These are phyloP conservation scores for Actinomortierella wolfii DNA, from an alignment of 371 early-diverging fungal genomes.

Conservation along the genomic window DNA sequence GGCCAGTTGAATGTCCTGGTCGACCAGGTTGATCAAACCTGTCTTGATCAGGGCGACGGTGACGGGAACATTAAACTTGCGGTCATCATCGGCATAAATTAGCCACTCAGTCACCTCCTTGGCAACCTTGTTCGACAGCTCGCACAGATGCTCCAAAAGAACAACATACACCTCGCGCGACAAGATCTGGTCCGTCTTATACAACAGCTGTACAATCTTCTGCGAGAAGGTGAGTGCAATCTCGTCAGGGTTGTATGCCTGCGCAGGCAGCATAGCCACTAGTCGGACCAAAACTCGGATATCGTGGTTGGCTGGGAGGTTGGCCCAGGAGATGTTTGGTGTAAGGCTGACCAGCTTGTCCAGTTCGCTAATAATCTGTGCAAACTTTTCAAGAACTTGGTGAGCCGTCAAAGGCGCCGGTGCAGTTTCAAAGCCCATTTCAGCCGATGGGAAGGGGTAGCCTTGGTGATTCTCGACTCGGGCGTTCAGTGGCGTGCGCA, in stretches of 20 bases:
- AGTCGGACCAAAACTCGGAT: constrained; percentile 75
- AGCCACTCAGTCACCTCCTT: constrained; percentile 91
- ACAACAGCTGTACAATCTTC: constrained; percentile 83
- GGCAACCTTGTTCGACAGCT: constrained; percentile 74
- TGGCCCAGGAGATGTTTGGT: constrained; percentile 60
- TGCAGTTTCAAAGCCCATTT: constrained; percentile 35
- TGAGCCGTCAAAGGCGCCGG: constrained; percentile 51
- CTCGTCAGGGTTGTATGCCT: constrained; percentile 78
- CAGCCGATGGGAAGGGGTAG: constrained; percentile 44
- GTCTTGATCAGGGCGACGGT: constrained; percentile 83
- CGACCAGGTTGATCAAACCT: constrained; percentile 73
- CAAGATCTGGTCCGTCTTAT: constrained; percentile 74
- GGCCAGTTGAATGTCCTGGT: constrained; percentile 88
- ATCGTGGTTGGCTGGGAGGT: constrained; percentile 80
- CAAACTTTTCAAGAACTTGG: constrained; percentile 71
- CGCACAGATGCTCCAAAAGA: constrained; percentile 81
- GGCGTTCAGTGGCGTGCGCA: constrained; percentile 38
- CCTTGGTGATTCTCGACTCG: constrained; percentile 48
- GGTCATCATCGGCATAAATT: constrained; percentile 93
- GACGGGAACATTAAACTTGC: constrained; percentile 86
- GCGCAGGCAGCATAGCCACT: constrained; percentile 66
- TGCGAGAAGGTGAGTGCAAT: constrained; percentile 82
- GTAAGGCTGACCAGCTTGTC: constrained; percentile 70
- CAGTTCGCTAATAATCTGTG: constrained; percentile 72
- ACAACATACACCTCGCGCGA: constrained; percentile 83